Conservation (phyloP, 2,329 filamentous ascomycete genomes). For the Teratosphaeria pseudoeucalypti region DNA sequence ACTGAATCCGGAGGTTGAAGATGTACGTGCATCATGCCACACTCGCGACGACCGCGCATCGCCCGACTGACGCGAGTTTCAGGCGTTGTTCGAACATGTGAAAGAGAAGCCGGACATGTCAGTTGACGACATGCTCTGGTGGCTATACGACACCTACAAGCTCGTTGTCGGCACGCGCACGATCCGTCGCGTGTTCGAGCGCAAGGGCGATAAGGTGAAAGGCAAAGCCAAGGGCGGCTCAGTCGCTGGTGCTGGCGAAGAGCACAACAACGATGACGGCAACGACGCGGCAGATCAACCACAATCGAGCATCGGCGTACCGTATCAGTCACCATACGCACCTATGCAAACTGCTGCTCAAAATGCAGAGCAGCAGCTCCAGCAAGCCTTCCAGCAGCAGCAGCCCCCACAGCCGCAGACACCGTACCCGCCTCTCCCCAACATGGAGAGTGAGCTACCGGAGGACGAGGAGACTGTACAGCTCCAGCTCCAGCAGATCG, state of each 20-base stretch:
- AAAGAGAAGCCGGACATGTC: constrained; percentile 25
- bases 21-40: constrained; percentile 8
- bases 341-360: constrained; percentile 18
- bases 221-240: constrained; percentile 4
- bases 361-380: constrained; percentile 20
- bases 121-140: constrained; percentile 30
- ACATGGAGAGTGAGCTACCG: constrained; percentile 15
- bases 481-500: constrained; percentile 26
- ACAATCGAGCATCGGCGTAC: constrained; percentile 1
- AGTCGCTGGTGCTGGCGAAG: constrained; percentile 5
- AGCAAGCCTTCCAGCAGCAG: constrained; percentile 18
- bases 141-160: constrained; percentile 27
- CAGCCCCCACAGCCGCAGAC: constrained; percentile 9
- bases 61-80: neutral
- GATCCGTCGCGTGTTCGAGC: constrained; percentile 28
- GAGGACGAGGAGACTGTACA: constrained; percentile 28
- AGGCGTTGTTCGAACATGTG: constrained; percentile 24
- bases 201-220: constrained; percentile 25
- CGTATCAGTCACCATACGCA: constrained; percentile 26
- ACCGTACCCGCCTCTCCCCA: constrained; percentile 7
- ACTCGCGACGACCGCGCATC: neutral
- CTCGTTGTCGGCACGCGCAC: constrained; percentile 28
- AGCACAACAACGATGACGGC: constrained; percentile 16
- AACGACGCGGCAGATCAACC: neutral
- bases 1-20: constrained; percentile 25